Evolutionary conservation across 371 early-diverging fungal species (phyloP).

Genomic region (Haplosporangium sp.): DNA sequence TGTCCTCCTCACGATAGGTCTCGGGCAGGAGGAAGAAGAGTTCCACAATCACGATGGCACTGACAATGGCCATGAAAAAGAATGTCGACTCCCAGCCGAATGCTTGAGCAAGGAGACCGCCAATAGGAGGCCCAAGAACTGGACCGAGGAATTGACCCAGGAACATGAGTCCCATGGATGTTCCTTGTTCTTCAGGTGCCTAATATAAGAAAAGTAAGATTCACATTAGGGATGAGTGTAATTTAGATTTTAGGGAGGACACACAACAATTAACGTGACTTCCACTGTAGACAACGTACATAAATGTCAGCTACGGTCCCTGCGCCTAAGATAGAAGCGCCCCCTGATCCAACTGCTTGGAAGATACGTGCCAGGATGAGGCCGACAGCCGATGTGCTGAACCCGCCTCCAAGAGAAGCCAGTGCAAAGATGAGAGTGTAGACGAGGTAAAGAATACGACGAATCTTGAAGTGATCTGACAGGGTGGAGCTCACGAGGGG

Average conservation of each 20-base stretch:
- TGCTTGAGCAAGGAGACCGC: slow-evolving; percentile 62
- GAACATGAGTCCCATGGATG: slow-evolving; percentile 54
- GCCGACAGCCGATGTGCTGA: slow-evolving; percentile 62
- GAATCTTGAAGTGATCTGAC: slow-evolving; percentile 71
- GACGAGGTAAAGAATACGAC: slow-evolving; percentile 71
- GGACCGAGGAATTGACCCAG: slow-evolving; percentile 53
- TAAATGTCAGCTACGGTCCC: slow-evolving; percentile 74
- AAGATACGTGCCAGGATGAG: slow-evolving; percentile 73
- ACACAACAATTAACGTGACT: slow-evolving; percentile 22
- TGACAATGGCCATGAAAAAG: slow-evolving; percentile 69
- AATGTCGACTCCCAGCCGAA: slow-evolving; percentile 76
- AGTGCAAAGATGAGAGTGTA: slow-evolving; percentile 67
- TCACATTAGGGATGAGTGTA: slow-evolving; percentile 69
- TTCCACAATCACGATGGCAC: slow-evolving; percentile 65
- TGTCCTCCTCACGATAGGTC: slow-evolving; percentile 66
- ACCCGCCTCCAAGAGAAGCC: slow-evolving; percentile 74
- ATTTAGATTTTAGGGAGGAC: slow-evolving; percentile 55
- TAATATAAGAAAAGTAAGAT: slow-evolving; percentile 37
- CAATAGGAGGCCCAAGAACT: slow-evolving; percentile 58
- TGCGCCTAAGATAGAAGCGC: slow-evolving; percentile 78
- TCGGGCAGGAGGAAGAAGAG: slow-evolving; percentile 75
- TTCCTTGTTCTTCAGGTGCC: slow-evolving; percentile 52
- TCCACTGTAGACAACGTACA: slow-evolving; percentile 46
- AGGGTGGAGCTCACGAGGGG: slow-evolving; percentile 78
- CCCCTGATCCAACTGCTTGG: slow-evolving; percentile 79